phyloP scores from a whole-genome alignment of 2,329 filamentous ascomycete genomes.

The Albophoma yamanashiensis region DNA sequence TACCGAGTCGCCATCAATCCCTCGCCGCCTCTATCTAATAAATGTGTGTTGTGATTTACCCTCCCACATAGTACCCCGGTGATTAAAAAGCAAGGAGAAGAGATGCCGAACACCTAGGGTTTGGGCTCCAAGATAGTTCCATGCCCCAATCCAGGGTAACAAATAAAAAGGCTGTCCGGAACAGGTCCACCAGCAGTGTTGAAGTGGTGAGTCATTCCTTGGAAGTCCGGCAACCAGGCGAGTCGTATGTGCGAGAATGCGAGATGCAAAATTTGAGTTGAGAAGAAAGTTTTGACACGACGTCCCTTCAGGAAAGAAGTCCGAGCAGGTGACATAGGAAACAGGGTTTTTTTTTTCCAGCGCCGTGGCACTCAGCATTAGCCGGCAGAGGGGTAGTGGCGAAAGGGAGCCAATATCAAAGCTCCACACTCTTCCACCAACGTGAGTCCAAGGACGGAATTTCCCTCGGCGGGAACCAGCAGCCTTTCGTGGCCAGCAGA shows the following conservation, averaged over 20 bases:
- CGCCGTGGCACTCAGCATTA: background rate
- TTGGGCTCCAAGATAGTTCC: background rate
- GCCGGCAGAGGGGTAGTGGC: background rate
- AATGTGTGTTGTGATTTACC: background rate
- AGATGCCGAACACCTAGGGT: background rate
- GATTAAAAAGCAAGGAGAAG: background rate
- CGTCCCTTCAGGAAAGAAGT: background rate
- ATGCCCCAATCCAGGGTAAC: background rate
- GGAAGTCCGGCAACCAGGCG: background rate
- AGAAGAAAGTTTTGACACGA: background rate
- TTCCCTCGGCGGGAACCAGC: background rate
- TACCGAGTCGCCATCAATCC: background rate
- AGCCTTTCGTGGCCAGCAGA: background rate
- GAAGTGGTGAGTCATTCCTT: background rate
- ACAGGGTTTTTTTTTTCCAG: background rate
- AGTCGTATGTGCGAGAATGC: background rate
- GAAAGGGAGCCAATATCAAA: background rate
- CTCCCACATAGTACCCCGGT: background rate
- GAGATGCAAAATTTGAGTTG: background rate
- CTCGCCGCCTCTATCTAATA: background rate
- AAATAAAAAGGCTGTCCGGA: background rate
- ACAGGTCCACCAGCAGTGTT: background rate
- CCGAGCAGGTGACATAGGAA: background rate
- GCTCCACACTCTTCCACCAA: background rate
- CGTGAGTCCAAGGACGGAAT: background rate